Percentiles rank a stretch among this genome's conserved stretches.
phyloP scores from a whole-genome alignment of 441 rosid species.

The Hura crepitans region DNA sequence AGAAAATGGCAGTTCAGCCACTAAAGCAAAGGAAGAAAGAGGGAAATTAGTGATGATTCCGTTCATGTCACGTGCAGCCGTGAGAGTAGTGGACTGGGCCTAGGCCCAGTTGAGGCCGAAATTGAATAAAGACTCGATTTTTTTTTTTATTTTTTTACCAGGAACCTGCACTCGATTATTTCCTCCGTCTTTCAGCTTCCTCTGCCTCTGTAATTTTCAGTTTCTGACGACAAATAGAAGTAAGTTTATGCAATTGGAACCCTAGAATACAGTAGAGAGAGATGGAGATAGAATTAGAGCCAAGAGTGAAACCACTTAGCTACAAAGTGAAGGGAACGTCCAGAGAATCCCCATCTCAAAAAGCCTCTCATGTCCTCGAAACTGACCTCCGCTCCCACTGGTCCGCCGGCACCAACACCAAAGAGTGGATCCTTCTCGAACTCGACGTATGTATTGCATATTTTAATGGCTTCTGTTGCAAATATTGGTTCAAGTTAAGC shows the following conservation, averaged over 20 bases:
- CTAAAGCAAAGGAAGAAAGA: not conserved
- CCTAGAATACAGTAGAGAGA: not conserved
- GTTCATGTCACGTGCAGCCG: slow-evolving; percentile 4
- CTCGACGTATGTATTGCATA: slow-evolving; percentile 50
- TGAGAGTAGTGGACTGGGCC: slow-evolving; percentile 3
- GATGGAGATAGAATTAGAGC: slow-evolving; percentile 76
- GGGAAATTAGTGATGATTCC: not conserved
- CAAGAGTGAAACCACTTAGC: slow-evolving; percentile 58
- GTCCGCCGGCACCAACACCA: slow-evolving; percentile 82
- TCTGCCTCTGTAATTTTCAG: not conserved
- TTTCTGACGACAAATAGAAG: not conserved
- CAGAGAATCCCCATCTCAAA: slow-evolving; percentile 72
- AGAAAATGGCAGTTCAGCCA: not conserved
- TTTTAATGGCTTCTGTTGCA: slow-evolving; percentile 3
- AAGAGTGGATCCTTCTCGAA: slow-evolving; percentile 85
- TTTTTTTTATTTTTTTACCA: too few species aligned
- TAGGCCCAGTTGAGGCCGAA: not conserved
- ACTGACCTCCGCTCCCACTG: slow-evolving; percentile 83
- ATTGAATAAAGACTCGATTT: too few species aligned
- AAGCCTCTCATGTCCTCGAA: slow-evolving; percentile 69
- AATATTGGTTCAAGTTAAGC: not conserved
- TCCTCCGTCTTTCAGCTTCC: not conserved
- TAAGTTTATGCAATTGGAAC: not conserved
- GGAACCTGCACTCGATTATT: not conserved
- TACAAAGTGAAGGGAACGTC: slow-evolving; percentile 78